Percentiles rank a stretch among this genome's conserved stretches.
Conservation (phyloP, 2,329 filamentous ascomycete genomes). For the Bipolaris victoriae region DNA sequence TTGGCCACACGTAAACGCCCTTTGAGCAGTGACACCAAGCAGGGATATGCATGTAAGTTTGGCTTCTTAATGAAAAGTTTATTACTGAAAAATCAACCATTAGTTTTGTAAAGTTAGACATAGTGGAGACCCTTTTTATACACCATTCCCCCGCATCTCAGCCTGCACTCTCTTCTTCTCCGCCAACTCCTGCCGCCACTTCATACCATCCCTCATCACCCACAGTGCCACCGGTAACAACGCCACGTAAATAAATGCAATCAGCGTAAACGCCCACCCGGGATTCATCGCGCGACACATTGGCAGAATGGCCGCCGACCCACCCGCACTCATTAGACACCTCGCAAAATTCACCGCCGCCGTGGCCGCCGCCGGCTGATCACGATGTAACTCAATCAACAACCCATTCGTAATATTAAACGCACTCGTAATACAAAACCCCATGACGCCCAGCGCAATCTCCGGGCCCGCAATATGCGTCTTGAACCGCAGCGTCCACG, state of each 20-base stretch:
- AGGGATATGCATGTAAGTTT: no score
- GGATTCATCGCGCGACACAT: constrained; percentile 53
- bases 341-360: constrained; percentile 48
- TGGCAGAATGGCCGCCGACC: constrained; percentile 47
- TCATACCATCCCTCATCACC: constrained; percentile 42
- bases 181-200: constrained; percentile 36
- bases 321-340: constrained; percentile 48
- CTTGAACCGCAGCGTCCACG: constrained; percentile 50
- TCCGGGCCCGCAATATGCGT: constrained; percentile 51
- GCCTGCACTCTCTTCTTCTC: constrained; percentile 19
- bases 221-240: constrained; percentile 36
- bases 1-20: no score
- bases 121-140: not conserved
- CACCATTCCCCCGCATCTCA: not conserved
- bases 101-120: no score
- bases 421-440: constrained; percentile 62
- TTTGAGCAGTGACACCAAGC: no score
- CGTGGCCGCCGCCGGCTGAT: constrained; percentile 50
- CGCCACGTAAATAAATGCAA: constrained; percentile 36
- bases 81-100: no score
- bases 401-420: constrained; percentile 55
- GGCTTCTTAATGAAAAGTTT: no score
- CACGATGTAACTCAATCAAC: constrained; percentile 52
- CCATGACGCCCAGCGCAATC: constrained; percentile 60
- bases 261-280: constrained; percentile 56